Evolutionary conservation across 495 filamentous ascomycete genomes (phyloP), one percentile per base, ranked within the genome.

Genomic region (Chaetomidium leptoderma): DNA sequence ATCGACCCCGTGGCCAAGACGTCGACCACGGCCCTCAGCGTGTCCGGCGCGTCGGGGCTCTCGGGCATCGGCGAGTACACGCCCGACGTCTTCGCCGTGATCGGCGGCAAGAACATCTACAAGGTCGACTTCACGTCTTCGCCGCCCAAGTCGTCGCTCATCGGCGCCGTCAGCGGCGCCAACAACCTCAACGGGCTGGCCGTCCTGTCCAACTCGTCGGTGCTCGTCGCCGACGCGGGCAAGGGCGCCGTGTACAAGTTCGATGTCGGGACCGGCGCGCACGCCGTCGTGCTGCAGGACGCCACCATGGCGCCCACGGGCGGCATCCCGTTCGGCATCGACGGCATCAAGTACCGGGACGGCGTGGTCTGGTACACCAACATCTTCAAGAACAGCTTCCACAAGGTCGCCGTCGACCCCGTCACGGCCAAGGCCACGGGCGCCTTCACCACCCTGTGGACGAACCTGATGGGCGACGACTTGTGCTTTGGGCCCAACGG

Each of bases 301-400:
- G 42, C 70, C 2, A 74, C 72, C 47, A 76, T 75, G 71, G 63
- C 63, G 0, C 68, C 74, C 5, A 62, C 70, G 33, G 70, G 67
- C 54, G 30, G 44, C 57, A 62, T 76, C 70, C 40, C 71, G 64
- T 67, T 67, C 52, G 62, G 70, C 57, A 67, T 72, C 58, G 68
- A 70, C 61, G 65, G 72, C n/a, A 63, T 74, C 48, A 66, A 67
- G 46, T 71, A 71, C 58, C 33, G 55, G 5, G 63, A 73, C 49
- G 65, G 67, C 27, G 60, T 60, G 10, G 56, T 77, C 1, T 77
- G 65, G 63, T 77, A 74, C 66, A 77, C 74, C 44, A 77, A 77
- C 60, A 71, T 77, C 62, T 74, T 74, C 60, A 67, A 63, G 59
- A 77, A 76, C 63, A 70, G 58, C 29, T 72, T 77, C 58, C 66